Conservation (phyloP, 768 basidiomycete species). For the Lactifluus piperatus region DNA sequence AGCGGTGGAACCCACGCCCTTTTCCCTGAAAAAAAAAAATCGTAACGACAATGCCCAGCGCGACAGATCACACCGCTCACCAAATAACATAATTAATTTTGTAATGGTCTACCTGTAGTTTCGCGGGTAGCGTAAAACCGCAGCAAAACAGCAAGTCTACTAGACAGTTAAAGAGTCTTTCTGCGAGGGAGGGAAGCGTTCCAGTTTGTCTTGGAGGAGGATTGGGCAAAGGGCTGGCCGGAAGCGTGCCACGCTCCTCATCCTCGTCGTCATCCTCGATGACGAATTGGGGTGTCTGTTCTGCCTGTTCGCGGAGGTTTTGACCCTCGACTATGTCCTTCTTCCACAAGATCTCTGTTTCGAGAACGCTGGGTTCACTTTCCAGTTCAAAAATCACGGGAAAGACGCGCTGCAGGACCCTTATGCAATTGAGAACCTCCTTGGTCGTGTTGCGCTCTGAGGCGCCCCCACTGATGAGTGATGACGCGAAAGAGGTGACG, state of each 20-base stretch:
- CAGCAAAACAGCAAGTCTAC: slow-evolving; percentile 90
- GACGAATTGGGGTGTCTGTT: slow-evolving; percentile 58
- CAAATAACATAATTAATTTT: slow-evolving; percentile 86
- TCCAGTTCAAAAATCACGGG: slow-evolving; percentile 84
- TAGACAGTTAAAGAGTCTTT: slow-evolving; percentile 67
- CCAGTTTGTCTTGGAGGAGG: slow-evolving; percentile 31
- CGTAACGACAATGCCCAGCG: neutral
- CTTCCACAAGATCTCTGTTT: slow-evolving; percentile 71
- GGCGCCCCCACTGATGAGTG: slow-evolving; percentile 53
- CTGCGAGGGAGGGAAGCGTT: slow-evolving; percentile 66
- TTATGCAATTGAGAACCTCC: slow-evolving; percentile 87
- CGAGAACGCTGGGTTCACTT: slow-evolving; percentile 63
- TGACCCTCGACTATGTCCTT: slow-evolving; percentile 38
- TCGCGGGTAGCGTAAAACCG: slow-evolving; percentile 81
- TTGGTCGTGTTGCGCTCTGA: slow-evolving; percentile 63
- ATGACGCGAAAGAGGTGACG: slow-evolving; percentile 58
- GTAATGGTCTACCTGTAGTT: slow-evolving; percentile 68
- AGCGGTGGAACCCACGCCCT: slow-evolving; percentile 83
- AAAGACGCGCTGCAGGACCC: slow-evolving; percentile 80
- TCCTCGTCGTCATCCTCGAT: slow-evolving; percentile 79
- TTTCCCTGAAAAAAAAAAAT: slow-evolving; percentile 56
- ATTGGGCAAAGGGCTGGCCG: slow-evolving; percentile 17
- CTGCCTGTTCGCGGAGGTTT: slow-evolving; percentile 21
- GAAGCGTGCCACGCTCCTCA: slow-evolving; percentile 21
- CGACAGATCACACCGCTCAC: slow-evolving; percentile 31